Evolutionary conservation across 108 stramenopile genomes (phyloP), one percentile per base, ranked within the genome.

Genomic region (Parmales sp.): DNA sequence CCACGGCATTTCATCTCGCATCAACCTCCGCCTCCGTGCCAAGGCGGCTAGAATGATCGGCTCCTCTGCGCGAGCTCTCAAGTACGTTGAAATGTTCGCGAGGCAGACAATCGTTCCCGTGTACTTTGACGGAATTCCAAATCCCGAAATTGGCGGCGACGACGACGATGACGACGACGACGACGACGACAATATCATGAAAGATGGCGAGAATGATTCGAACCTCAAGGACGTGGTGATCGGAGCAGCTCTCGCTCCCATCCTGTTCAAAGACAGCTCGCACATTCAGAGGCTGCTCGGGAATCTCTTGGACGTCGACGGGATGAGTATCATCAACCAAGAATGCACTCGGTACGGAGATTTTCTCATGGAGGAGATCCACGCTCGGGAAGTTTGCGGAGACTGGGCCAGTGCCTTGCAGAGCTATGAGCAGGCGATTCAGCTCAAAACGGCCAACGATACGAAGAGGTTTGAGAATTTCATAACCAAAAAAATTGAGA

Each of bases 41-140:
- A 48, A 71, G 28, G 92, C 88, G 44, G 89, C 92, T 0, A 72
- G 74, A 20, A 45, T 38, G 7, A 83, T 89, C 45, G 89, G 88
- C 37, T 89, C 88, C 89, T 72, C 88, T 69, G 87, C 92, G n/a
- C 67, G 84, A 36, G 76, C 89, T 0, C 78, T 90, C 25, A 82
- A 75, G 20, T 80, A 82, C 51, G 69, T 90, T n/a, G 92, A 93
- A 68, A 69, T 85, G 37, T 77, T 75, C 46, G 83, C 87, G 25
- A 66, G 92, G 67, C 41, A 64, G 25, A 67, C 22, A 7, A 23
- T 51, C 13, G 80, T 72, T 2, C 39, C 67, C 36, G 66, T 39
- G 20, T 48, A 74, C 39, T 85, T 77, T n/a, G n/a, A n/a, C n/a
- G n/a, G n/a, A n/a, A n/a, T n/a, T n/a, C n/a, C n/a, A n/a, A n/a